These are phyloP conservation scores for Nicotiana paniculata DNA, from an alignment of 257 asterid genomes.

Conservation along the genomic window DNA sequence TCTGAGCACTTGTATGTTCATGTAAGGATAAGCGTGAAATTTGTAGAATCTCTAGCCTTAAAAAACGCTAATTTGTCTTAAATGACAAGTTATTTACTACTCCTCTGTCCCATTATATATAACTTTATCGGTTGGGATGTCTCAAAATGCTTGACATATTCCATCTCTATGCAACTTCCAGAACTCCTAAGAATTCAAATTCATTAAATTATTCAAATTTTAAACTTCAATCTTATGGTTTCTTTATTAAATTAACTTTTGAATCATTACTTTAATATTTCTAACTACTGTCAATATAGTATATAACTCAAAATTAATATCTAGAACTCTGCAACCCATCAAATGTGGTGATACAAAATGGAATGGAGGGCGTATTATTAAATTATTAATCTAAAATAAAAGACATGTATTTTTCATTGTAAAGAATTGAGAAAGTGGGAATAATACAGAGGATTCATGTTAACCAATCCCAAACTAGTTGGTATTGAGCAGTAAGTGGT, in stretches of 20 bases:
- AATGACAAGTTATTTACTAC: neutral
- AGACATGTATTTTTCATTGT: neutral
- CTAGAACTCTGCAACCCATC: neutral
- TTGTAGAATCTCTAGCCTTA: neutral
- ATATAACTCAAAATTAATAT: neutral
- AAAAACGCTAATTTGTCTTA: neutral
- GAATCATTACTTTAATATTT: neutral
- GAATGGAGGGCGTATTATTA: neutral
- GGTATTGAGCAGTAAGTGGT: neutral
- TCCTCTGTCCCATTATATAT: neutral
- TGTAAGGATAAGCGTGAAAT: neutral
- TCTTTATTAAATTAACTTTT: neutral
- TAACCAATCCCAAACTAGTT: neutral
- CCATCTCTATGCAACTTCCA: neutral
- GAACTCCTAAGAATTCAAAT: neutral
- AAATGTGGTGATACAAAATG: neutral
- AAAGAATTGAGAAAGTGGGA: neutral
- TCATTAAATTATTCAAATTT: neutral
- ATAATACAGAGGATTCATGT: neutral
- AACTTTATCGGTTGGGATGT: neutral
- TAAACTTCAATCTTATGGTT: neutral
- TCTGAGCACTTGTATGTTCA: neutral
- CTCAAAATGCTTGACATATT: neutral
- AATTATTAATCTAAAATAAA: neutral
- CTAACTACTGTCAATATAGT: neutral